Evolutionary conservation across 2,329 filamentous ascomycete genomes (phyloP), one percentile per base, ranked within the genome.

Genomic region (Pseudofabraea citricarpa): DNA sequence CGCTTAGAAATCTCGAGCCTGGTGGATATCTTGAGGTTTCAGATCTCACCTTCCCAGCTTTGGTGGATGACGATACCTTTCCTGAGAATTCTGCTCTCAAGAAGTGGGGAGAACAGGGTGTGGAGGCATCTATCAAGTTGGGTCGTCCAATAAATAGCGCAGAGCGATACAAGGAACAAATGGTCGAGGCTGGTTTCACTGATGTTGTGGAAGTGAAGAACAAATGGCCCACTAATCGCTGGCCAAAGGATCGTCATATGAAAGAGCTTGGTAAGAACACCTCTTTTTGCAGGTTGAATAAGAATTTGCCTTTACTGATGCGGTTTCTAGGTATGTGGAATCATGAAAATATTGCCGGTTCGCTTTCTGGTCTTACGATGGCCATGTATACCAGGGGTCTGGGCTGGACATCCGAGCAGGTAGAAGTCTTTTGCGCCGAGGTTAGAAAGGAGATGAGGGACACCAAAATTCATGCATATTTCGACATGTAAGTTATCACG

Each of bases 161-260:
- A 2, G 49, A 52, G 0, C 32, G 39, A 1, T 45, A 43, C 19
- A 53, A 53, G 33, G n/a, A 27, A 19, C 36, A 41, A 13, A 22
- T 54, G 27, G 23, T 41, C 9, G 45, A 29, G 4, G 46, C 47
- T n/a, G 53, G 55, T 2, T 57, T 52, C 46, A 43, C 43, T 24
- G 32, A 55, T 41, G 47, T 57, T 2, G 42, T 60, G 0, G 70
- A 77, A 54, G 56, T 65, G 1, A 53, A 70, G 4, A 72, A 66
- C 53, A 72, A 70, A 55, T 70, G 73, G 61, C 74, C 75, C 1
- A 64, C 66, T 23, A 73, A 71, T 48, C 54, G 62, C 10, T 79
- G 75, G 75, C 70, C 74, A 0, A 69, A 67, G 35, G 68, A 77
- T 40, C 59, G 63, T 3, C 65, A 67, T 19, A 20, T 45, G 22